Evolutionary conservation across 75 land plant species (phyloP).

Genomic region (Selaginella moellendorffii): DNA sequence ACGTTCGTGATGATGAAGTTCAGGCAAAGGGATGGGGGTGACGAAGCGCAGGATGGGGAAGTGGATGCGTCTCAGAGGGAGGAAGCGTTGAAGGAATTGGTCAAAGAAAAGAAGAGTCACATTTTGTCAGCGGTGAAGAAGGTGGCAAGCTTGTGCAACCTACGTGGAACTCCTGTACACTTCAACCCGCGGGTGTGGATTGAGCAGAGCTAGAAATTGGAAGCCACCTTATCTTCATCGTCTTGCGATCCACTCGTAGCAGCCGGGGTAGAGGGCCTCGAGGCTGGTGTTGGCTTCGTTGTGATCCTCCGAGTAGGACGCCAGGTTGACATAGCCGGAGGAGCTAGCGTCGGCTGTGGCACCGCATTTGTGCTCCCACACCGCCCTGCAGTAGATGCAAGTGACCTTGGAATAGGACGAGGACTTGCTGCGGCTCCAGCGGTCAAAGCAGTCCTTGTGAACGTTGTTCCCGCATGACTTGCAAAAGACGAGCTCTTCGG

Average conservation of each 20-base stretch:
- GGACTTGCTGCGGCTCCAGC: slow-evolving; percentile 61
- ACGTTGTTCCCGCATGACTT: slow-evolving; percentile 54
- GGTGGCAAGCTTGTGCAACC: not conserved
- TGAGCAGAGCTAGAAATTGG: not conserved
- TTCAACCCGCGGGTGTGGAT: not conserved
- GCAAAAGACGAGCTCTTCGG: slow-evolving; percentile 42
- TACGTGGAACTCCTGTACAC: not conserved
- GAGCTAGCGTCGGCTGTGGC: not conserved
- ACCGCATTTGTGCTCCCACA: slow-evolving; percentile 27
- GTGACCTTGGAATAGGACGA: slow-evolving; percentile 28
- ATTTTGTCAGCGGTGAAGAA: not conserved
- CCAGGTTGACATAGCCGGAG: slow-evolving; percentile 53
- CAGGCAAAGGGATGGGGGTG: slow-evolving; percentile 1
- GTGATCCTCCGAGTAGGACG: slow-evolving; percentile 34
- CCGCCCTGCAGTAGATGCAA: slow-evolving; percentile 71
- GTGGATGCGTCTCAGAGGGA: not conserved
- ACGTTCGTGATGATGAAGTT: slow-evolving; percentile 57
- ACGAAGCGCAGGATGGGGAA: not conserved
- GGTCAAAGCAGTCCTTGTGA: slow-evolving; percentile 53
- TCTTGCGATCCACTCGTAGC: slow-evolving; percentile 15
- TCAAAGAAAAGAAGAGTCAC: not conserved
- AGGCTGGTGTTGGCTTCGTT: slow-evolving; percentile 10
- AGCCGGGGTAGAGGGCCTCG: slow-evolving; percentile 23
- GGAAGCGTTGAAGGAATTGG: not conserved
- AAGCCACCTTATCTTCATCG: not conserved